Conservation (phyloP, 768 basidiomycete genomes). For the Naganishia vishniacii region DNA sequence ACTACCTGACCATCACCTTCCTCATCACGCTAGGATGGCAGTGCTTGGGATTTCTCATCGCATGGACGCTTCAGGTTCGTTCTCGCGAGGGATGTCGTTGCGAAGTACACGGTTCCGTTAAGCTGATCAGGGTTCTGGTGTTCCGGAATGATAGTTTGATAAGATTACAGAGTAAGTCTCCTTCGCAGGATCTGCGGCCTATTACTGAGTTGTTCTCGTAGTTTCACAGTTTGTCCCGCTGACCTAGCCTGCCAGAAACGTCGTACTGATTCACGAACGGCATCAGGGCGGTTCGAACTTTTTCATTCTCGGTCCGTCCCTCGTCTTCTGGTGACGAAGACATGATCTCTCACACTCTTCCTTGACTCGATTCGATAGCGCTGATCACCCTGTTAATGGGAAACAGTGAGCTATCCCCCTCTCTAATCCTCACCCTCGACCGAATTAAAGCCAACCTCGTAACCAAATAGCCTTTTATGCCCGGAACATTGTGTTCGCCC, state of each 20-base stretch:
- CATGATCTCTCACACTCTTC: not conserved
- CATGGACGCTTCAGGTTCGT: slow-evolving; percentile 58
- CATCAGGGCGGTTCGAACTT: slow-evolving; percentile 59
- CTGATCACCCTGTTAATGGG: slow-evolving; percentile 61
- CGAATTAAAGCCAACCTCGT: not conserved
- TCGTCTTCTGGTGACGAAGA: not conserved
- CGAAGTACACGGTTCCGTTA: too few species aligned
- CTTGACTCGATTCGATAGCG: slow-evolving; percentile 48
- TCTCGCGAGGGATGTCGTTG: too few species aligned
- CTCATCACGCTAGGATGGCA: slow-evolving; percentile 53
- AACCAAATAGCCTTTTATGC: slow-evolving; percentile 52
- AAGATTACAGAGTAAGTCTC: slow-evolving; percentile 64
- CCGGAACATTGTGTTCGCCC: slow-evolving; percentile 55
- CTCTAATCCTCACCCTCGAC: not conserved
- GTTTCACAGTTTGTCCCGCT: slow-evolving; percentile 20
- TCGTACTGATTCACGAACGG: not conserved
- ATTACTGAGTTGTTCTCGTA: too few species aligned
- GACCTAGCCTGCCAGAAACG: not conserved
- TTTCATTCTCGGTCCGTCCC: slow-evolving; percentile 56
- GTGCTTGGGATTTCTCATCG: slow-evolving; percentile 60
- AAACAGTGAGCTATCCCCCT: slow-evolving; percentile 50
- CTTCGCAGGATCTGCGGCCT: too few species aligned
- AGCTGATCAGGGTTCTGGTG: not conserved
- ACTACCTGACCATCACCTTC: slow-evolving; percentile 40
- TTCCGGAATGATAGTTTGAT: slow-evolving; percentile 55